Evolutionary conservation across 2,329 filamentous ascomycete genomes (phyloP), one percentile per base, ranked within the genome.

Genomic region (Sarocladiaceae sp.): DNA sequence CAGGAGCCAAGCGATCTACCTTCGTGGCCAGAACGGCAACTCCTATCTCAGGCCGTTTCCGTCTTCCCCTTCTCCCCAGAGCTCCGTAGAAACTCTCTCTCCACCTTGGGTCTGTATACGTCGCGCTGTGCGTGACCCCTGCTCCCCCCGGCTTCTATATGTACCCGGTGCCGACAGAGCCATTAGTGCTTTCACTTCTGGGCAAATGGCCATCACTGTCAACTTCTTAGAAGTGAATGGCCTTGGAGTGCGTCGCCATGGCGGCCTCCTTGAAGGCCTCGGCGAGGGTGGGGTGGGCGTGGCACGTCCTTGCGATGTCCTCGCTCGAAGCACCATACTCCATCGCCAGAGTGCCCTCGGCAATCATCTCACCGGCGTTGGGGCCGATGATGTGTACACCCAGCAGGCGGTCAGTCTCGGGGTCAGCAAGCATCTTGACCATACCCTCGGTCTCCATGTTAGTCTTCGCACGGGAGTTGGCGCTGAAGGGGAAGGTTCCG

Each of bases 221-320:
- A 5, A 29, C 24, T 16, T 47, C 46, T 63, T 86, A 98, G 70
- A 85, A 95, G 74, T 98, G 93, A 65, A 98, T 95, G 54, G 93
- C 84, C 76, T 95, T 93, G 59, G 83, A 80, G 73, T 95, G 89
- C 42, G 91, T 96, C 50, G 88, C 87, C 93, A 98, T 97, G 56
- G 93, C 93, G 59, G 93, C 93, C 80, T 98, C 93, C 78, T 98
- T 98, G 80, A 98, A 97, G 34, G 93, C 93, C 74, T 98, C 93
- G 19, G 91, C 83, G 48, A 98, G 77, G 43, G 90, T 96, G 46
- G 93, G 93, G 72, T 98, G 93, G 45, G 93, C 93, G 70, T 98
- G 93, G 69, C 88, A 93, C 52, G 93, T 97, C 61, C 93, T 81
- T 50, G 85, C 89, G 62, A 95, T 88, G 67, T 96, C 93, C 73